Conservation (phyloP, 371 early-diverging fungal genomes). For the Mucor irregularis region DNA sequence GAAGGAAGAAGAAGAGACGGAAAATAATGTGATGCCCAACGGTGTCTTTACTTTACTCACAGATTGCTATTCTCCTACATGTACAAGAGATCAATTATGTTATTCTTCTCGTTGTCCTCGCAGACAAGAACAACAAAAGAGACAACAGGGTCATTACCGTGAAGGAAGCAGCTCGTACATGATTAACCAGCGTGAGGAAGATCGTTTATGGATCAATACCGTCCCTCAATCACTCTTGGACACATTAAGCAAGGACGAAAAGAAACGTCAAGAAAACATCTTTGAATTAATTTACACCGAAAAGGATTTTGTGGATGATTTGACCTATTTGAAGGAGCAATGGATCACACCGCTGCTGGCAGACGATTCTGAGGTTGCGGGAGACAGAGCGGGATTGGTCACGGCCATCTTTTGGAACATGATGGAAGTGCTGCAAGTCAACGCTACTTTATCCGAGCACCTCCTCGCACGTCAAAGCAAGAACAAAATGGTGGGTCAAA, state of each 20-base stretch:
- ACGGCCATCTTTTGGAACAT: conserved; percentile 83
- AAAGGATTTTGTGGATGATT: conserved; percentile 85
- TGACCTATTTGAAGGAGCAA: conserved; percentile 51
- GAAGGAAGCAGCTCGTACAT: conserved; percentile 12
- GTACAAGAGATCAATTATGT: conserved; percentile 64
- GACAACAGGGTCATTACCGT: conserved; percentile 16
- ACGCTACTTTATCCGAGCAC: conserved; percentile 63
- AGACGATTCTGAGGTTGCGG: conserved; percentile 31
- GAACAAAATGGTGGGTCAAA: conserved; percentile 68
- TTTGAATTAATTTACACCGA: conserved; percentile 89
- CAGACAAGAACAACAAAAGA: conserved; percentile 23
- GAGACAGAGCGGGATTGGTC: conserved; percentile 61
- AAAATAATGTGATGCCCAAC: conserved; percentile 16
- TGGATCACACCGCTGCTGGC: conserved; percentile 75
- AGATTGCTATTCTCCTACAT: conserved; percentile 71
- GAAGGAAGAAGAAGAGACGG: not conserved
- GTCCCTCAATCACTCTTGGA: conserved; percentile 67
- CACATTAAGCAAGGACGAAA: conserved; percentile 67
- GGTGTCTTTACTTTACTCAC: conserved; percentile 69
- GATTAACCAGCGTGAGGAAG: conserved; percentile 18
- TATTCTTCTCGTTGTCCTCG: conserved; percentile 86
- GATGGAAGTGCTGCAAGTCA: conserved; percentile 69
- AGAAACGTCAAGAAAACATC: conserved; percentile 86
- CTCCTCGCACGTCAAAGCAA: conserved; percentile 73
- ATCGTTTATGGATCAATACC: conserved; percentile 56